Percentiles rank a stretch among this genome's conserved stretches.
These are phyloP conservation scores for Sporisorium graminicola DNA, from an alignment of 1,284 basidiomycete genomes.

Conservation along the genomic window DNA sequence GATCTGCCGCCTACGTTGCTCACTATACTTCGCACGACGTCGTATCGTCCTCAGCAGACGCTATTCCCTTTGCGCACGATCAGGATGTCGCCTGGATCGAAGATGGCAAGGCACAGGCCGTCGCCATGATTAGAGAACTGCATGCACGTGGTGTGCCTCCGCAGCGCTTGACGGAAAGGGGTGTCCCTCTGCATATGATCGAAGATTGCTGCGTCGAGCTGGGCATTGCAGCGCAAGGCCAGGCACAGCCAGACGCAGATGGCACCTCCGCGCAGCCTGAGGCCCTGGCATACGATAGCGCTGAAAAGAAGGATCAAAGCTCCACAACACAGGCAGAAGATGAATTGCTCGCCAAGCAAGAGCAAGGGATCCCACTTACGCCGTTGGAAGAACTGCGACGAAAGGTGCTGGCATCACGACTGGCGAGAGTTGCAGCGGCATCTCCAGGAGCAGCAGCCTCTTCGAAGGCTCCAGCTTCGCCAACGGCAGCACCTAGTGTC, in stretches of 20 bases:
- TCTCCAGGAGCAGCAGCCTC: neutral
- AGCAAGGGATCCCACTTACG: conserved; percentile 21
- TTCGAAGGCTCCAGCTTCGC: neutral
- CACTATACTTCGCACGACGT: neutral
- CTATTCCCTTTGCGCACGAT: neutral
- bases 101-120: conserved; percentile 28
- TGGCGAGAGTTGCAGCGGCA: conserved; percentile 30
- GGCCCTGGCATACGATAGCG: neutral
- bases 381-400: conserved; percentile 36
- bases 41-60: neutral
- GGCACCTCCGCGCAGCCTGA: neutral
- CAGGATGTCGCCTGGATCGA: conserved; percentile 12
- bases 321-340: conserved; percentile 34
- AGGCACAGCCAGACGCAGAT: neutral
- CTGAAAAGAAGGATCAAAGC: neutral
- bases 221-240: conserved; percentile 11
- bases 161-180: conserved; percentile 17
- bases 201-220: conserved; percentile 33
- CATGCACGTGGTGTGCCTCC: conserved; percentile 31
- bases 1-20: conserved; percentile 3
- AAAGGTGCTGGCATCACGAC: conserved; percentile 36
- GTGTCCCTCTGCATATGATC: conserved; percentile 24
- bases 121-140: conserved; percentile 27
- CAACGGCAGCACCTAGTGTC: conserved; percentile 6
- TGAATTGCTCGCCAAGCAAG: conserved; percentile 25